phyloP scores from a whole-genome alignment of 2,329 filamentous ascomycete genomes.

The Aspergillus udagawae region DNA sequence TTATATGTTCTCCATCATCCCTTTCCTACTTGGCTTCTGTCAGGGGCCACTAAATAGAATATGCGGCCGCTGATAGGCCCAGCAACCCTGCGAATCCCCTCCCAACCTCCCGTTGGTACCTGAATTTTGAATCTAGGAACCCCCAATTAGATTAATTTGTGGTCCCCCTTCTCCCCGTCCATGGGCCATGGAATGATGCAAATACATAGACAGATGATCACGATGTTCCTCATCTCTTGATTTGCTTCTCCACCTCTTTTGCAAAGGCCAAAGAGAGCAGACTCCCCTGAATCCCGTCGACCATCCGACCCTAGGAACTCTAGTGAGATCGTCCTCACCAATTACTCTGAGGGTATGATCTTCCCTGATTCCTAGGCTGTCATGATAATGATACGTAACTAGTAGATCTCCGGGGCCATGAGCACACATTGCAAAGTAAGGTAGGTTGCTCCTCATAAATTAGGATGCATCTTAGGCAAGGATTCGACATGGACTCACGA shows the following conservation, averaged over 20 bases:
- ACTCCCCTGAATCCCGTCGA: too few species aligned
- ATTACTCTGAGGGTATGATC: background rate
- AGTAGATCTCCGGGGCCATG: background rate
- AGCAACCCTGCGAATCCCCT: background rate
- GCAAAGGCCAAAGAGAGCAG: background rate
- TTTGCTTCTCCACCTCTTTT: background rate
- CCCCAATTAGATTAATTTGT: background rate
- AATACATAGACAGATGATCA: background rate
- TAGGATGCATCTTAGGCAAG: background rate
- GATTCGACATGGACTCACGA: background rate
- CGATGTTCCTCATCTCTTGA: background rate
- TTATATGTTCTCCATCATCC: background rate
- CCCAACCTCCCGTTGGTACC: background rate
- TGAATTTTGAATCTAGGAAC: background rate
- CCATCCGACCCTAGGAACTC: too few species aligned
- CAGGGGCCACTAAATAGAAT: background rate
- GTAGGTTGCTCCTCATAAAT: background rate
- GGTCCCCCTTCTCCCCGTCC: background rate
- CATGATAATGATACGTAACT: background rate
- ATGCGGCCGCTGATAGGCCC: background rate
- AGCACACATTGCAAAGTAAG: background rate
- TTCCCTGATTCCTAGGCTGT: background rate
- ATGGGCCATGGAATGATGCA: background rate
- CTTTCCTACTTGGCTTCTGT: background rate
- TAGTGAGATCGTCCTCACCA: background rate